Evolutionary conservation across 345 rosid genomes (phyloP), one percentile per base, ranked within the genome.

Genomic region (Barbarea vulgaris): DNA sequence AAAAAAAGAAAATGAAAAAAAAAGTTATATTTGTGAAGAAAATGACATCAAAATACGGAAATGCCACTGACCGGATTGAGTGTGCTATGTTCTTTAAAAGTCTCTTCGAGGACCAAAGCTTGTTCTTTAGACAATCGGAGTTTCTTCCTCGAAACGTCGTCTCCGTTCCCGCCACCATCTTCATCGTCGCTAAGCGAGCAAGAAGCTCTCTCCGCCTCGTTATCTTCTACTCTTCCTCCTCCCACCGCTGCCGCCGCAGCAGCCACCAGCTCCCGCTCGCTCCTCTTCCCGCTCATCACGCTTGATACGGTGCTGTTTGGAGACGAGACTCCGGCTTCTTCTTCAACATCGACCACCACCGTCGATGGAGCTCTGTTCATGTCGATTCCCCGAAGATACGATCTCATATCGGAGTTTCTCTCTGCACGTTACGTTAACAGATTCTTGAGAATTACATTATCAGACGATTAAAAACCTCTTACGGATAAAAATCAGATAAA

Each of bases 301-400:
- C 97, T 93, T 4, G 98, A 93, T 37, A 93, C 67, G 8, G 97
- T 85, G 78, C 97, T 93, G 84, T 91, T 93, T 1, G 97, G 97
- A 0, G 98, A 93, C 1, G 97, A 93, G 1, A 73, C 86, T 31
- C 85, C 87, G 4, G 74, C 81, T 47, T 93, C 97, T 19, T 90
- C 97, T 46, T 91, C 97, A n/a, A 76, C 75, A 11, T 85, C 89
- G 50, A 28, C 83, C 1, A 80, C 59, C 15, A 87, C 86, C 66
- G 52, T 37, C 5, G 83, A 44, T 6, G 90, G 87, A 4, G 67
- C 80, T 41, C 81, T 80, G 79, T 89, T 91, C 82, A 87, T 85
- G 57, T 91, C 97, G 6, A 88, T 81, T 48, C 86, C 96, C 21
- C 88, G 64, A 1, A 79, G 69, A 56, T 82, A 81, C 4, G 91